Conservation (phyloP, 495 filamentous ascomycete genomes). For the Aspergillus wentii region DNA sequence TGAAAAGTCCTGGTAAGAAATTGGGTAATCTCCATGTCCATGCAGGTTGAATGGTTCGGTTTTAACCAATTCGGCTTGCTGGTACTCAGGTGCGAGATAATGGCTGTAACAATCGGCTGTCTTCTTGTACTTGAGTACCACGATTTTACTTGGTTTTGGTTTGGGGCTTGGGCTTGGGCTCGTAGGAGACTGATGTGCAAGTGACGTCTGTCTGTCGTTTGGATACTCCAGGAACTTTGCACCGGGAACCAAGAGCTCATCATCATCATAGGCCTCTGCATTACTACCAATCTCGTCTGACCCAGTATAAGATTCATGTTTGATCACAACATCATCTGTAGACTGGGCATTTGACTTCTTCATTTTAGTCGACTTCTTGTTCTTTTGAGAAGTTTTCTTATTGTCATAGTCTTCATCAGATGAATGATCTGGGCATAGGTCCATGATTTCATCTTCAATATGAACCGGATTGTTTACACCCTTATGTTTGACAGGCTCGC, state of each 20-base stretch:
- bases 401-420: conserved; percentile 21
- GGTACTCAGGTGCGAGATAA: too few relatives aligned
- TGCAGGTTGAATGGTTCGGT: too few relatives aligned
- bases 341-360: conserved; percentile 4
- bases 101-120: background rate
- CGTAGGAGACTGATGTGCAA: too few relatives aligned
- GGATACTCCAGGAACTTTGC: conserved; percentile 14
- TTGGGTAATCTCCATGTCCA: too few relatives aligned
- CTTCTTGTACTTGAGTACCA: conserved; percentile 8
- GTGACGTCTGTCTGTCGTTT: too few relatives aligned
- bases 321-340: background rate
- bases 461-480: too few relatives aligned
- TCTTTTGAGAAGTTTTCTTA: conserved; percentile 2
- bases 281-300: too few relatives aligned
- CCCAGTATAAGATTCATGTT: too few relatives aligned
- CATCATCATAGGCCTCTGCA: background rate
- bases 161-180: too few relatives aligned
- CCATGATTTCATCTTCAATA: background rate
- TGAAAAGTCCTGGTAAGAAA: too few relatives aligned
- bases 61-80: too few relatives aligned
- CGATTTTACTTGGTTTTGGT: background rate
- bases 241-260: conserved; percentile 10
- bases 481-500: background rate
- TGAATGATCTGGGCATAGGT: conserved; percentile 11
- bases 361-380: background rate